These are phyloP conservation scores for Elsinoe perseae DNA, from an alignment of 2,329 filamentous ascomycete species.

Conservation along the genomic window DNA sequence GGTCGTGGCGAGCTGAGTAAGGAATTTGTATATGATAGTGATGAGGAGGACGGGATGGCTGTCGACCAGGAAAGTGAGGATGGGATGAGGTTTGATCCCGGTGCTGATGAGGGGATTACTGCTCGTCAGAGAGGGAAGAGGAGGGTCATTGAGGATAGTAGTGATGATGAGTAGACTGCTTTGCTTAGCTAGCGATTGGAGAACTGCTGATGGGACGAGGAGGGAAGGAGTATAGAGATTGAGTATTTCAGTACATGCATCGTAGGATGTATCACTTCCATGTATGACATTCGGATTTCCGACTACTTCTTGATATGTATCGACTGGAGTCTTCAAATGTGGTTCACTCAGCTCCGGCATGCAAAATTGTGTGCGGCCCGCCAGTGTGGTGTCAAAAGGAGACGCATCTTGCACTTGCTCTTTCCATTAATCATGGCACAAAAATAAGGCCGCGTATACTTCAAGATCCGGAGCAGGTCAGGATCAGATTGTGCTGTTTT, in stretches of 20 bases:
- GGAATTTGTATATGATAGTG: slow-evolving; percentile 16
- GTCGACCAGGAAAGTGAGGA: background rate
- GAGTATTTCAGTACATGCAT: background rate
- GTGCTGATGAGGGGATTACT: background rate
- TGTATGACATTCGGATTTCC: background rate
- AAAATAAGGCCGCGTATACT: too few relatives aligned
- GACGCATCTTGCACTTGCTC: too few relatives aligned
- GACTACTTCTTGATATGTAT: too few relatives aligned
- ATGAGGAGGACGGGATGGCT: slow-evolving; percentile 16
- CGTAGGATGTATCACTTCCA: background rate
- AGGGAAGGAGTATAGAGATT: background rate
- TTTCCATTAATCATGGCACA: too few relatives aligned
- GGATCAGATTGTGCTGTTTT: too few relatives aligned
- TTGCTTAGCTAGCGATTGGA: background rate
- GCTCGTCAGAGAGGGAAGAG: slow-evolving; percentile 13
- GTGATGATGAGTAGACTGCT: slow-evolving; percentile 15
- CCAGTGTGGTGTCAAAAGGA: too few relatives aligned
- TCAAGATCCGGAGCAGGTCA: too few relatives aligned
- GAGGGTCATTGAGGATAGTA: slow-evolving; percentile 18
- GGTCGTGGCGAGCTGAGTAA: slow-evolving; percentile 15
- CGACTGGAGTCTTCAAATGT: too few relatives aligned
- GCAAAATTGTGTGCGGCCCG: too few relatives aligned
- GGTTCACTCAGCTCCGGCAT: too few relatives aligned
- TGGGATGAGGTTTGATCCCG: background rate
- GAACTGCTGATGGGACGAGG: background rate